These are phyloP conservation scores for Trametes cubensis DNA, from an alignment of 768 basidiomycete genomes.

Conservation along the genomic window DNA sequence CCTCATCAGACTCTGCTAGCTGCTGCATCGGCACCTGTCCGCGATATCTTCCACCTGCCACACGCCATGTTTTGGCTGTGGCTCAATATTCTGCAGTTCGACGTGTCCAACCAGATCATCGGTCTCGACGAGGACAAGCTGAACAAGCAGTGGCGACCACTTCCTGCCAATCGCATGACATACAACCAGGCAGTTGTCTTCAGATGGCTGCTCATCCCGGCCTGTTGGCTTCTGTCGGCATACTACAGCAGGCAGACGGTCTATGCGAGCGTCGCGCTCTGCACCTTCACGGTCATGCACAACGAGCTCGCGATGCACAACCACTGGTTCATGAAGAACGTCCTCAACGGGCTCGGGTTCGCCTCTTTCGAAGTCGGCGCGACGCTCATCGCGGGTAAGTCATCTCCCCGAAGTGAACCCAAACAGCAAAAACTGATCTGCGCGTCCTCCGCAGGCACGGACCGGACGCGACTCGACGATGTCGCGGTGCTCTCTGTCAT, in stretches of 20 bases:
- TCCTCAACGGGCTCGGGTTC: slow-evolving; percentile 25
- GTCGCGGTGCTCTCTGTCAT: slow-evolving; percentile 27
- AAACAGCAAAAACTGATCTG: too few species aligned
- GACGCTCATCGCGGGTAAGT: slow-evolving; percentile 20
- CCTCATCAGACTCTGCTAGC: slow-evolving; percentile 20
- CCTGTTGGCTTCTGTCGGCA: slow-evolving; percentile 21
- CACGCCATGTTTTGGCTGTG: slow-evolving; percentile 32
- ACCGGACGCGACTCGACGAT: slow-evolving; percentile 25
- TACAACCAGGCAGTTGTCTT: slow-evolving; percentile 16
- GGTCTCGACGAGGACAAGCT: slow-evolving; percentile 29
- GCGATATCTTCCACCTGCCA: slow-evolving; percentile 1
- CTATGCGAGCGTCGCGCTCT: slow-evolving; percentile 24
- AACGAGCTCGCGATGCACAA: slow-evolving; percentile 28
- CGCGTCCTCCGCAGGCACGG: neutral
- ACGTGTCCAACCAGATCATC: slow-evolving; percentile 32
- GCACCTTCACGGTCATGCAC: slow-evolving; percentile 24
- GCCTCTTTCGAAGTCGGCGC: slow-evolving; percentile 32
- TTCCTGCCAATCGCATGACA: slow-evolving; percentile 30
- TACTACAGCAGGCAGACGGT: slow-evolving; percentile 16
- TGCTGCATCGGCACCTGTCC: slow-evolving; percentile 18
- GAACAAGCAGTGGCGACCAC: slow-evolving; percentile 33
- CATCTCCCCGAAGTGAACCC: neutral
- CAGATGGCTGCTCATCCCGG: slow-evolving; percentile 29
- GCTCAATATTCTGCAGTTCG: slow-evolving; percentile 37
- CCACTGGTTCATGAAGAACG: slow-evolving; percentile 22